Evolutionary conservation across 352 stramenopile genomes (phyloP).

Genomic region (Globisporangium parvum): DNA sequence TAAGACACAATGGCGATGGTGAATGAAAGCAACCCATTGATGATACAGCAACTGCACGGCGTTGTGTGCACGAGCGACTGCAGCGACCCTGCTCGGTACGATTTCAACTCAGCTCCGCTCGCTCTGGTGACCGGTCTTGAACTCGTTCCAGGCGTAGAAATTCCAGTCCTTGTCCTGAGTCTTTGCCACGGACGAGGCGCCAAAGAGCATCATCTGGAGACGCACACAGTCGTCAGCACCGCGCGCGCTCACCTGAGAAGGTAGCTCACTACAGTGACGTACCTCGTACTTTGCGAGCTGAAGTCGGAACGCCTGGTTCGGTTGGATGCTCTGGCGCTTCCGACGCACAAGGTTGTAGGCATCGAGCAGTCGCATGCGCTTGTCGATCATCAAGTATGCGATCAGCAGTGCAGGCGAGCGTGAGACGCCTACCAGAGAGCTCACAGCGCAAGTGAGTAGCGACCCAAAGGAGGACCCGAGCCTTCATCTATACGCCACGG

Average conservation of each 20-base stretch:
- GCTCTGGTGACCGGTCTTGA: constrained; percentile 24
- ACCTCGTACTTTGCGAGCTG: constrained; percentile 69
- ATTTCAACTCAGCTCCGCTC: neutral
- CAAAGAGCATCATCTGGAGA: constrained; percentile 41
- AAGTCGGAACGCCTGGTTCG: constrained; percentile 55
- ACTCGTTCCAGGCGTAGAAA: constrained; percentile 66
- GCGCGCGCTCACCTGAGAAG: too few relatives aligned
- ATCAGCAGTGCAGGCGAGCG: constrained; percentile 49
- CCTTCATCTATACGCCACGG: too few relatives aligned
- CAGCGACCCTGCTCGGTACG: neutral
- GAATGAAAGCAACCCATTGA: too few relatives aligned
- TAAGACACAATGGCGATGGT: too few relatives aligned
- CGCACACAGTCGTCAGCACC: neutral
- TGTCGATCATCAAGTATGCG: constrained; percentile 68
- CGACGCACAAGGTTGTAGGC: constrained; percentile 50
- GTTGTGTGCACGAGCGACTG: too few relatives aligned
- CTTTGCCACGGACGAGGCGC: constrained; percentile 41
- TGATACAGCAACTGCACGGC: neutral
- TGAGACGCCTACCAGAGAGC: constrained; percentile 27
- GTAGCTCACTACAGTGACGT: neutral
- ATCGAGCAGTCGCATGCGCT: constrained; percentile 45
- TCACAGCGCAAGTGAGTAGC: neutral
- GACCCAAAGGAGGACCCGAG: too few relatives aligned
- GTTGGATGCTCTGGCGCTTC: constrained; percentile 38
- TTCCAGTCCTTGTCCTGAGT: constrained; percentile 64